phyloP scores from a whole-genome alignment of 2,329 filamentous ascomycete species.

The Kalaharituber pfeilii region DNA sequence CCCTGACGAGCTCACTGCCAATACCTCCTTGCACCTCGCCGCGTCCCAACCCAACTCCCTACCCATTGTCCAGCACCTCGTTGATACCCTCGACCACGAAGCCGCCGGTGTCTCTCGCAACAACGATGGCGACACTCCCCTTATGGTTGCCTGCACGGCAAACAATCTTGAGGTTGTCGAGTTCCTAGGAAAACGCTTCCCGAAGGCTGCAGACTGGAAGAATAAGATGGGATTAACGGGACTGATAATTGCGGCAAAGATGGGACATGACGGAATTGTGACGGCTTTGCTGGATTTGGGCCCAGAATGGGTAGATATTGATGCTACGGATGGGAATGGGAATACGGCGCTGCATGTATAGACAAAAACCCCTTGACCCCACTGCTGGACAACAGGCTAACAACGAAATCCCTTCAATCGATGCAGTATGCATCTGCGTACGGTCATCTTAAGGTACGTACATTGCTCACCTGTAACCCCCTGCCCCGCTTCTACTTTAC shows the following conservation, averaged over 20 bases:
- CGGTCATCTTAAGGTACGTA: constrained; percentile 20
- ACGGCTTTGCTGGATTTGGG: constrained; percentile 11
- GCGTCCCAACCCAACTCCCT: constrained; percentile 14
- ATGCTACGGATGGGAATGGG: constrained; percentile 18
- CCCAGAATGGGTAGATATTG: constrained; percentile 27
- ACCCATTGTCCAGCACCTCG: constrained; percentile 16
- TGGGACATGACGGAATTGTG: constrained; percentile 20
- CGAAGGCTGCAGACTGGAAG: constrained; percentile 17
- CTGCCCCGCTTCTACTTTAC: no score
- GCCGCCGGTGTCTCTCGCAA: constrained; percentile 18
- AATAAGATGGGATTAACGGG: constrained; percentile 21
- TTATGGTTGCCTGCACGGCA: constrained; percentile 20
- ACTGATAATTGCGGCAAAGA: constrained; percentile 20
- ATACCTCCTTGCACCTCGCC: constrained; percentile 19
- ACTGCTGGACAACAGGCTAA: background rate
- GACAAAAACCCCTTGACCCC: background rate
- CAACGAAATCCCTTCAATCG: background rate
- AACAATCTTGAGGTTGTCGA: constrained; percentile 19
- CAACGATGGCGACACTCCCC: constrained; percentile 20
- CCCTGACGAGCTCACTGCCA: constrained; percentile 17
- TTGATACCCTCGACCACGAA: constrained; percentile 15
- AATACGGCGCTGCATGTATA: constrained; percentile 20
- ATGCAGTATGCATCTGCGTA: constrained; percentile 22
- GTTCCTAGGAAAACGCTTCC: constrained; percentile 15
- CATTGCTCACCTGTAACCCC: background rate